These are phyloP conservation scores for Lophiotrema nucula DNA, from an alignment of 495 filamentous ascomycete genomes.

Conservation along the genomic window DNA sequence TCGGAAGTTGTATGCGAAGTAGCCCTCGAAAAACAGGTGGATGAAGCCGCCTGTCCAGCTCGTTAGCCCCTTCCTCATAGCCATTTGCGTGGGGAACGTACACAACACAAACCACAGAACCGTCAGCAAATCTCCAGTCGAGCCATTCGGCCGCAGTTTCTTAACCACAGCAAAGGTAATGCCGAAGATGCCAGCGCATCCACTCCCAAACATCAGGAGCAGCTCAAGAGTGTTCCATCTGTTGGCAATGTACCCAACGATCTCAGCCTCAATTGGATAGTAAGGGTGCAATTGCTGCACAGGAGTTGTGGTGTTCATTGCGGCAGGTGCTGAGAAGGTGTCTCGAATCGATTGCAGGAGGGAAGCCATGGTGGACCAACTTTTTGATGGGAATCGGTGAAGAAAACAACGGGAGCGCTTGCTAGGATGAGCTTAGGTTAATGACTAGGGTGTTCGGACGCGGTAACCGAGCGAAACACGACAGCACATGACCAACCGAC, in stretches of 20 bases:
- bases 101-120: constrained; percentile 62
- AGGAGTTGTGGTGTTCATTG: background rate
- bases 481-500: too few species aligned
- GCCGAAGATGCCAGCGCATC: constrained; percentile 47
- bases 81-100: constrained; percentile 39
- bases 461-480: too few species aligned
- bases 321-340: constrained; percentile 1
- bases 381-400: background rate
- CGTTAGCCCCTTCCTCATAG: constrained; percentile 9
- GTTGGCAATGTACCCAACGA: constrained; percentile 64
- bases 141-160: constrained; percentile 44
- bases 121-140: constrained; percentile 51
- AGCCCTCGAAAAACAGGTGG: constrained; percentile 84
- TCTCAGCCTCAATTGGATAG: constrained; percentile 61
- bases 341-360: constrained; percentile 7
- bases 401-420: too few species aligned
- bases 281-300: constrained; percentile 58
- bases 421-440: too few species aligned
- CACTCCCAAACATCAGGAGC: constrained; percentile 48
- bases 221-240: constrained; percentile 49
- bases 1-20: constrained; percentile 67
- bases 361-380: background rate
- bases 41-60: constrained; percentile 56
- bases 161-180: constrained; percentile 48
- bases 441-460: too few species aligned